Percentiles rank a stretch among this genome's conserved stretches.
Evolutionary conservation across 306 rosid species (phyloP).

Genomic region (Sphenostylis stenocarpa): DNA sequence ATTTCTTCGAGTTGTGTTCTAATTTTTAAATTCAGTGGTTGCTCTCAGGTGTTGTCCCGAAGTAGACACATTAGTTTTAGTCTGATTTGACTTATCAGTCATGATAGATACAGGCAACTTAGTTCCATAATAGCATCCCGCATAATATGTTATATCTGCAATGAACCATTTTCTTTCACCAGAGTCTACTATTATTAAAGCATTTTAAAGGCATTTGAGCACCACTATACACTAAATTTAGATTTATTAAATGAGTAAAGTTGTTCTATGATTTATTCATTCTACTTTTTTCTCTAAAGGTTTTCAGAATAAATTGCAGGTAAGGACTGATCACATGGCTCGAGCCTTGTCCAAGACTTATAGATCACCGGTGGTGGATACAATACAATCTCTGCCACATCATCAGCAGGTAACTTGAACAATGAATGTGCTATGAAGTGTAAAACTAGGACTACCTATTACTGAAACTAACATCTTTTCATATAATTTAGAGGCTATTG

Average conservation of each 20-base stretch:
- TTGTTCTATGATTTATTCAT: not conserved
- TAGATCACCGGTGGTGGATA: constrained; percentile 79
- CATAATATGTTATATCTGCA: not conserved
- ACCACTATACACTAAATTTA: not conserved
- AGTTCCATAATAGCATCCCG: not conserved
- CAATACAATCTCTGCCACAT: constrained; percentile 89
- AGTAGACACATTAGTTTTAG: not conserved
- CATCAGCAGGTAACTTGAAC: constrained; percentile 85
- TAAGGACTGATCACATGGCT: constrained; percentile 84
- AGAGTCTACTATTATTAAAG: not conserved
- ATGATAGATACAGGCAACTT: not conserved
- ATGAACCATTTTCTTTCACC: not conserved
- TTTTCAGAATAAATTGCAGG: constrained; percentile 54
- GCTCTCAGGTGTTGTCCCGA: not conserved
- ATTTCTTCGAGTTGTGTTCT: constrained; percentile 5
- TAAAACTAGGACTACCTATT: not conserved
- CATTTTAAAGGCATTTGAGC: not conserved
- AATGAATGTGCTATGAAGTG: constrained; percentile 1
- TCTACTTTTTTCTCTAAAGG: not conserved
- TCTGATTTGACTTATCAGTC: not conserved
- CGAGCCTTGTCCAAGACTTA: constrained; percentile 81
- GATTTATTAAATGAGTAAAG: not conserved
- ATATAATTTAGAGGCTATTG: not conserved
- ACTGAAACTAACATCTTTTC: not conserved
- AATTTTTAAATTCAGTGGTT: not conserved